Base-by-base conservation (phyloP, 495 filamentous ascomycete genomes). In the Podospora tetraspora region DNA sequence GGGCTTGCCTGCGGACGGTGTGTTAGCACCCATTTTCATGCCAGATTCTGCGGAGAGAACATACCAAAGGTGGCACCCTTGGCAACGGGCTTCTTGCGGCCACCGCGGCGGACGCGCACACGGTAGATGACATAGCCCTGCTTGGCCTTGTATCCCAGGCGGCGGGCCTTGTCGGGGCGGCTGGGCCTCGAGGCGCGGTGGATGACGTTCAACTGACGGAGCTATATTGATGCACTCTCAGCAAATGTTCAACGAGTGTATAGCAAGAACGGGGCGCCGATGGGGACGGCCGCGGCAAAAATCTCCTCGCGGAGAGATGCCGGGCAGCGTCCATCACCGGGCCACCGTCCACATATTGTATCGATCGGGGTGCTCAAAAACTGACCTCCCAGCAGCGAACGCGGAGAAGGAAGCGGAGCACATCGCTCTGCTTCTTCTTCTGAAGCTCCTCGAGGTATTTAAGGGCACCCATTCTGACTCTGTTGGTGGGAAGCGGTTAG, bases 361-460 rank as follows among this genome's bases (percentile, higher is more conserved):
- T 69, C 69, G 74, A 85, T 75, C 74, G 78, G 80, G 69, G 27
- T 66, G 43, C 25, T 29, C 84, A 79, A 52, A 52, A 86, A 88
- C 95, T 91, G 89, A 98, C 95, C 92, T 99, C 95, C 95, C 95
- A 99, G 92, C 96, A 98, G 85, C 95, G 93, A 79, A 99, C 96
- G 81, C 95, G 94, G 80, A 96, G 92, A 84, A 99, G 89, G 89
- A 99, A 99, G 86, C 93, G 94, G 84, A 97, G 90, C 73, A 98
- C 91, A 84, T 99, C 95, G 79, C 92, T 96, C 88, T 99, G 95
- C 92, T 99, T 99, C 91, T 97, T 97, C 92, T 98, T 98, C 80
- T 96, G 92, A 81, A 99, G 90, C 88, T 99, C 95, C 87, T 98
- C 95, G 84, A 98, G 91, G 86, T 97, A 97, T 85, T 97, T 97